Evolutionary conservation across 139 green algal genomes (phyloP), one percentile per base, ranked within the genome.

Genomic region (Deuterostichococcus epilithicus): DNA sequence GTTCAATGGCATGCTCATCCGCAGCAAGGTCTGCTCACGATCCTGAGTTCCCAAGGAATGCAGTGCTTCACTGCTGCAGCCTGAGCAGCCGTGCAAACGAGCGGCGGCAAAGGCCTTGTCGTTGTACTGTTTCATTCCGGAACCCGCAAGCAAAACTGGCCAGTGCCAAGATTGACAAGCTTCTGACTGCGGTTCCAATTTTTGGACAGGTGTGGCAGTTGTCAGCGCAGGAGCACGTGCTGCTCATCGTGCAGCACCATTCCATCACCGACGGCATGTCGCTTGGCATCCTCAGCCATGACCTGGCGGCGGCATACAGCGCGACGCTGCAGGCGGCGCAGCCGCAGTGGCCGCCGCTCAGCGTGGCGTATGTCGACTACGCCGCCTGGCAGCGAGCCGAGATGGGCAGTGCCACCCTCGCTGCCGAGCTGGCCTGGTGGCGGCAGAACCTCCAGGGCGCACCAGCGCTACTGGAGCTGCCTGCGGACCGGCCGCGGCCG

Each of bases 231-330:
- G 26, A 65, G 70, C 70, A 75, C n/a, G 39, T 75, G 26, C 32
- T 75, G 3, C 70, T 75, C 6, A 39, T 75, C 26, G 32, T 38
- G n/a, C n/a, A 66, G 70, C 70, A 75, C n/a, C 70, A 75, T n/a
- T 36, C 42, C 70, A 20, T 75, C 38, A 75, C 70, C 8, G 70
- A 75, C 28, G 70, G 70, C 10, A 34, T 44, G 39, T 67, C 39
- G 26, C 30, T 32, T 13, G 18, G 22, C 39, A 67, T 75, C 39
- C 52, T 75, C 35, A 34, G 39, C 10, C n/a, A 38, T 5, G 70
- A 75, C n/a, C 38, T 75, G 28, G 32, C n/a, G 8, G 44, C n/a
- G 10, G 70, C 70, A 34, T 75, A 75, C 42, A 38, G 37, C n/a
- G 70, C 70, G 3, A 34, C 58, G 5, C n/a, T 39, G n/a, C 37